phyloP scores from a whole-genome alignment of 2,329 filamentous ascomycete species.

The Colletotrichum tabaci region DNA sequence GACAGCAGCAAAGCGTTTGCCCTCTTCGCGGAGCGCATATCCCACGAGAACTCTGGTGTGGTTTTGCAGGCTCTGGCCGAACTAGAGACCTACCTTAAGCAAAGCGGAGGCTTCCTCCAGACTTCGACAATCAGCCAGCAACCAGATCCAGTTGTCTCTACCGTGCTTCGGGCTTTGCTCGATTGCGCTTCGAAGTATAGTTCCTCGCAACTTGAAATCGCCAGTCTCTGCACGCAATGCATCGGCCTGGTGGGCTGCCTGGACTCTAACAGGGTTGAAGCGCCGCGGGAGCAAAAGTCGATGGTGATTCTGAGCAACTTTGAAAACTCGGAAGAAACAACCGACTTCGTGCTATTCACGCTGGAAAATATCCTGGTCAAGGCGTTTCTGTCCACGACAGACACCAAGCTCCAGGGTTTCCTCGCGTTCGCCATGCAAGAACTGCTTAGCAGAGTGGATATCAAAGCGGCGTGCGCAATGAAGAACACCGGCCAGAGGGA shows the following conservation, averaged over 20 bases:
- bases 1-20: conserved; percentile 63
- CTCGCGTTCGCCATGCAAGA: conserved; percentile 96
- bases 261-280: conserved; percentile 91
- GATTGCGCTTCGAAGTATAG: conserved; percentile 90
- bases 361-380: conserved; percentile 91
- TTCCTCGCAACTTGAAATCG: conserved; percentile 75
- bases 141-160: conserved; percentile 80
- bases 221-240: conserved; percentile 82
- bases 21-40: conserved; percentile 80
- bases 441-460: conserved; percentile 82
- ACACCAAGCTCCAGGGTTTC: conserved; percentile 90
- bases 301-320: conserved; percentile 93
- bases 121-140: conserved; percentile 86
- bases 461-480: conserved; percentile 70
- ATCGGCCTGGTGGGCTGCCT: conserved; percentile 92
- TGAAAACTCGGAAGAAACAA: conserved; percentile 80
- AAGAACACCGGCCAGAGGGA: conserved; percentile 59
- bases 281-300: conserved; percentile 82
- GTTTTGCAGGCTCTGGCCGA: conserved; percentile 87
- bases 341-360: conserved; percentile 88
- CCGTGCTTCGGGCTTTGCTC: conserved; percentile 82
- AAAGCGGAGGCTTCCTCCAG: conserved; percentile 84
- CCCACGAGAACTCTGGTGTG: conserved; percentile 88
- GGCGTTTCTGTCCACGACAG: conserved; percentile 90
- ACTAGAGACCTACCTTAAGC: conserved; percentile 79